Evolutionary conservation across 768 basidiomycete species (phyloP), one percentile per base, ranked within the genome.

Genomic region (Tephrocybe rancida): DNA sequence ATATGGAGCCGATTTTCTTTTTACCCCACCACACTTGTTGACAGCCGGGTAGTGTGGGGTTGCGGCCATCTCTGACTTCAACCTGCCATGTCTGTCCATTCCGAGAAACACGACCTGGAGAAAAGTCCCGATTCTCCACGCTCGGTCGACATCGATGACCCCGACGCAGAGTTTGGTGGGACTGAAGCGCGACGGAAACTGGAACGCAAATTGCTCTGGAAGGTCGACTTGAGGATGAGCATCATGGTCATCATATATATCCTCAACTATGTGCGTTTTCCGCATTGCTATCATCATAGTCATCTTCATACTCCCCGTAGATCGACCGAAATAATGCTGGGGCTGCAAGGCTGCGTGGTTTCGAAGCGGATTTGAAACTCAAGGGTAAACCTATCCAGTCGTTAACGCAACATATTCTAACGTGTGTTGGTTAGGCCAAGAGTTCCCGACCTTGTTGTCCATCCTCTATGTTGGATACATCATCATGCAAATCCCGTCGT

Each of bases 301-400:
- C 37, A 21, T 18, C 16, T 74, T 76, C 41, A 61, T 24, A n/a
- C 76, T 75, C 53, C 21, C 27, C 14, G n/a, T 44, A 74, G 73
- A 87, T 90, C 50, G 88, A 90, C 65, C 77, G 88, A 29, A 90
- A 88, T 61, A 88, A 88, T 61, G 86, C 78, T 32, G 73, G 85
- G 45, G 87, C 85, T 10, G 87, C 86, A 24, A 73, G 88, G 44
- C 68, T 88, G 26, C 76, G 79, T 32, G 87, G 87, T 0, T 86
- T 88, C 50, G 85, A 88, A 57, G 64, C 70, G 19, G 86, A 88
- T 62, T 73, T 88, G 34, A 64, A 78, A 41, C 67, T 88, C 22
- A 69, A 75, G 44, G 85, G 81, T 34, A 69, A 3, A 16, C 16
- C 7, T 37, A 13, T 37, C 16, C 14, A 13, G 8, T 16, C 35